Base-by-base conservation (phyloP, 2,329 filamentous ascomycete species). In the Huntiella omanensis region DNA sequence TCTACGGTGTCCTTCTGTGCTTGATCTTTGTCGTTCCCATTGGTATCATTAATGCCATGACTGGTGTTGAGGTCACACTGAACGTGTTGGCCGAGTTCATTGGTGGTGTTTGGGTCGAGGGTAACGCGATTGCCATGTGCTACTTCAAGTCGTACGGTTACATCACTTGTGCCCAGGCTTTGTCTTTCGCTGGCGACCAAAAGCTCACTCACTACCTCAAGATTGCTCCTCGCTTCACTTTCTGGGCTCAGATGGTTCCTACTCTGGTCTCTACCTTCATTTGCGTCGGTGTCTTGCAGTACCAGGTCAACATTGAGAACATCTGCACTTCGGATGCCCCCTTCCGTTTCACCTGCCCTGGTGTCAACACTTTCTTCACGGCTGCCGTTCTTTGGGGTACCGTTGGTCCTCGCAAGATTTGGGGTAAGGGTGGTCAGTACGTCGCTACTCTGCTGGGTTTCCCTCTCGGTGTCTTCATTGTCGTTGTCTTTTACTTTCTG, bases 141-240 rank as follows among this genome's bases (percentile, higher is more conserved):
- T 69, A 64, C 53, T 70, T 72, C 62, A 71, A 71, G 59, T 65
- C 64, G 0, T 70, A 68, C 50, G 66, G 66, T 39, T 66, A 66
- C 44, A 63, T 68, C 11, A 68, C 66, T 1, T 68, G 65, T 44
- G 64, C 66, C 0, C 67, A 71, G 50, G 66, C 68, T n/a, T 59
- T 72, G 16, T 62, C 62, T 55, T 72, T 71, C 55, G 64, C 60
- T 49, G 64, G 64, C 52, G 66, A 66, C 51, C 55, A 67, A 33
- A 69, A 69, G 55, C 63, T 69, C 11, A 66, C 65, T 6, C 66
- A 69, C 51, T 75, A 75, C 56, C 65, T 72, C 59, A 75, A 75
- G 60, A 73, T 77, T 13, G 72, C 74, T 4, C 74, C 74, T 0
- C 66, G 69, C 8, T 66, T 74, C 28, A 71, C 73, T 3, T 78